Evolutionary conservation across 805 yeast species (phyloP), one percentile per base, ranked within the genome.

Genomic region (Saccharomycopsis sp.): DNA sequence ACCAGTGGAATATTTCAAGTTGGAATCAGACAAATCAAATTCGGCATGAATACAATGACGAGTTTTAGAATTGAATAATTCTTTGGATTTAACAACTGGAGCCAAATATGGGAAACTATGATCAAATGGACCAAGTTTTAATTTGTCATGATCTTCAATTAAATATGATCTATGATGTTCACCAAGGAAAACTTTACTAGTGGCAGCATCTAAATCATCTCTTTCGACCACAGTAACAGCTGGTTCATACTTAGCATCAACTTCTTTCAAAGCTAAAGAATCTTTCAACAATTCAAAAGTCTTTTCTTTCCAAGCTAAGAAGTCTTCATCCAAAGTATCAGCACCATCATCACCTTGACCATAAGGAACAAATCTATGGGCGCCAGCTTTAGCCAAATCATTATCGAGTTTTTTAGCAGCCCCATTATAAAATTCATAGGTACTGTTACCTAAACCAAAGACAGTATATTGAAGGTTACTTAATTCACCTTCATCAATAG

Each of bases 271-370:
- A 45, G 72, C 65, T 53, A 85, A 67, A 37, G 71, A 64, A 45
- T 69, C 69, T 53, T 79, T 76, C 61, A 88, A 67, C 3, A 72
- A 58, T 13, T 76, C 83, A 51, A 86, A 73, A 44, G 80, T 66
- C 12, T 63, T 59, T 48, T 88, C 96, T 61, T 88, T 92, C 98
- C 98, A 89, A 34, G 87, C 66, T 55, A 92, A 63, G 60, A 75
- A 89, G 62, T 92, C 97, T 62, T 89, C 98, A 60, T 89, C 97
- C 70, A 89, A 76, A 40, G 95, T 75, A 39, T 94, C 97, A 47
- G 73, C 72, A 53, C 96, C 97, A 57, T 89, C 98, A 57, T 89
- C 98, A 59, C 96, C 98, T 59, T 76, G 74, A 35, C 97, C 97
- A 45, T 74, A 70, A n/a, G 66, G 66, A 36, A 92, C 94, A 41